Conservation (phyloP, 257 asterid species). For the Galeopsis tetrahit region DNA sequence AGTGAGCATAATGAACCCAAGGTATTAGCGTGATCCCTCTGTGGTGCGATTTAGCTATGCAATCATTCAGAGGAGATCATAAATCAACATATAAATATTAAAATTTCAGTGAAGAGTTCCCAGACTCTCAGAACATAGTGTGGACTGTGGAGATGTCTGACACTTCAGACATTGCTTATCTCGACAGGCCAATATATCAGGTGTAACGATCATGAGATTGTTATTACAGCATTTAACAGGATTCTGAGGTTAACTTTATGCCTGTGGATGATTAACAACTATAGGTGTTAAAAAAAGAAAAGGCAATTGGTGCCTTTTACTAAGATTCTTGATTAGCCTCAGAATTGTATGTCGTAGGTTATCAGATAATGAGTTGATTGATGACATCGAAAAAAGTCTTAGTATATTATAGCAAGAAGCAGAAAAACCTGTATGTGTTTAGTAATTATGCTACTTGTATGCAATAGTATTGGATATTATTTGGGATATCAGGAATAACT, state of each 20-base stretch:
- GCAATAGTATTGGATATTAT: neutral
- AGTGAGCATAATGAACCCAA: neutral
- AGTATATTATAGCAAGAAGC: too few relatives aligned
- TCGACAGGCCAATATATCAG: neutral
- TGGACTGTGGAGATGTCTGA: neutral
- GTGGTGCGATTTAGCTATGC: neutral
- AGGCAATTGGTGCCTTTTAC: too few relatives aligned
- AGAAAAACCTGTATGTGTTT: neutral
- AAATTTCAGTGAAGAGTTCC: neutral
- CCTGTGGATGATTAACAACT: too few relatives aligned
- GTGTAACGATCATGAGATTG: neutral
- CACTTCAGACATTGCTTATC: neutral
- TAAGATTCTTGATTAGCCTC: neutral
- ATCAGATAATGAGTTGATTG: too few relatives aligned
- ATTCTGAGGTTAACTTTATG: too few relatives aligned
- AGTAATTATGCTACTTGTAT: neutral
- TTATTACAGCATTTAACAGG: neutral
- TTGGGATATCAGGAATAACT: constrained; percentile 8
- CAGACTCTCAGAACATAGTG: neutral
- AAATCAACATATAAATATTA: neutral
- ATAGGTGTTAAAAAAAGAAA: too few relatives aligned
- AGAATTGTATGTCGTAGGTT: too few relatives aligned
- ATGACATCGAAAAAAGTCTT: too few relatives aligned
- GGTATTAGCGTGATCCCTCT: too few relatives aligned
- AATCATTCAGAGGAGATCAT: neutral